Base-by-base conservation (phyloP, 73 alveolate genomes). In the Loxodes magnus region DNA sequence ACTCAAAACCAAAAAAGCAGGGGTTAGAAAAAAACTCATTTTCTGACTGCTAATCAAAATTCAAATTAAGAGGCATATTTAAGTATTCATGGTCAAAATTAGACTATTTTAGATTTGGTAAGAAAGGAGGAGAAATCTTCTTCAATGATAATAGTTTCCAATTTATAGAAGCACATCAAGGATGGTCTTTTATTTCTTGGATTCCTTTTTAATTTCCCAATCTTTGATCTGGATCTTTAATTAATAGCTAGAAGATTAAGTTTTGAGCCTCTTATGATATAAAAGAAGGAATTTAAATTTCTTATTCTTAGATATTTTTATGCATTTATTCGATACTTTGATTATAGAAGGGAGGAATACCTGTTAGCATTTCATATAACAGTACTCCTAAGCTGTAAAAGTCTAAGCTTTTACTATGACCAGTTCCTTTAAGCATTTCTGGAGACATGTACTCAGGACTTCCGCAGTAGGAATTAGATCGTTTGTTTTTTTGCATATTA, bases 211-310 rank as follows among this genome's bases (percentile, higher is more conserved):
- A 29, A 15, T 67, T 35, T 2, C 97, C 97, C 42, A 88, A 26
- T 64, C 97, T 77, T 51, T 79, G 37, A 29, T 27, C 26, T 0
- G 97, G 95, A 20, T 88, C 82, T 64, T 88, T 88, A 21, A 53
- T 54, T 5, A 88, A 42, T 35, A 88, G 60, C 5, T 67, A 61
- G 35, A 51, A 48, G 43, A 88, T 51, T 48, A 88, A 74, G 16
- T 62, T 70, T 6, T 64, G 72, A 12, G 83, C 68, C 7, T 53
- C 56, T 6, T 39, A 39, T 2, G 82, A 71, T 0, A 84, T 61
- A 41, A 12, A 46, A 21, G 15, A n/a, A 10, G 59, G 59, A 25
- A 46, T 10, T 19, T 10, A 14, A 7, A 68, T 19, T 12, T 62
- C 33, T 17, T 68, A 74, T 5, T 51, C 46, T 4, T 60, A 33